Evolutionary conservation across 768 basidiomycete species (phyloP), one percentile per base, ranked within the genome.

Genomic region (Termitomyces sp.): DNA sequence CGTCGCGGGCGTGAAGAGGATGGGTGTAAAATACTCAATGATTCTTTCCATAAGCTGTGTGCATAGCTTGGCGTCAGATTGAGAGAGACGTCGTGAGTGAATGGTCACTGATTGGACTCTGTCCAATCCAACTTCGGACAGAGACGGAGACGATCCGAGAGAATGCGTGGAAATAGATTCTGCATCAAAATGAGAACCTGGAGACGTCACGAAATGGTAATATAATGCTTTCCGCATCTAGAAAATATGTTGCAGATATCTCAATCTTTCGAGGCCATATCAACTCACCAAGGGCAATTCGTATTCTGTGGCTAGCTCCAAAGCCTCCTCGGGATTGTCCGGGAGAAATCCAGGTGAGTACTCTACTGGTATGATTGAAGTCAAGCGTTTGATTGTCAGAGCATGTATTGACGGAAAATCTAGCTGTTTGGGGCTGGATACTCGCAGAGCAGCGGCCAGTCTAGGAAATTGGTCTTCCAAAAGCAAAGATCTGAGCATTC

Each of bases 21-120:
- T 74, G 2, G 89, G 87, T 0, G 87, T 86, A 66, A 90, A 90
- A 67, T 87, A 78, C 5, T 77, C 77, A 57, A 91, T 82, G 58
- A 91, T 67, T 29, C 67, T 68, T 7, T 73, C 71, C 78, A 86
- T 80, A 34, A 87, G 74, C n/a, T 64, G 64, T 60, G 69, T 72
- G 62, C 82, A 84, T 37, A 74, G 74, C 53, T 73, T 69, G 16
- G 73, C 57, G 63, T 76, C 64, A 54, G 64, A 47, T 41, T 61
- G 69, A 47, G 72, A 75, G 46, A 70, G 10, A 26, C 24, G 51
- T 6, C 22, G 56, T 63, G 60, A 39, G 59, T 63, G 59, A 49
- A 60, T 37, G 49, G 15, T 16, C 10, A 26, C 47, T 47, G 12
- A n/a, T 2, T 33, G 39, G 34, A 53, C 26, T 41, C 4, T 29